Percentiles rank a stretch among this genome's conserved stretches.
These are phyloP conservation scores for Neonectria hederae DNA, from an alignment of 2,329 filamentous ascomycete species.

Conservation along the genomic window DNA sequence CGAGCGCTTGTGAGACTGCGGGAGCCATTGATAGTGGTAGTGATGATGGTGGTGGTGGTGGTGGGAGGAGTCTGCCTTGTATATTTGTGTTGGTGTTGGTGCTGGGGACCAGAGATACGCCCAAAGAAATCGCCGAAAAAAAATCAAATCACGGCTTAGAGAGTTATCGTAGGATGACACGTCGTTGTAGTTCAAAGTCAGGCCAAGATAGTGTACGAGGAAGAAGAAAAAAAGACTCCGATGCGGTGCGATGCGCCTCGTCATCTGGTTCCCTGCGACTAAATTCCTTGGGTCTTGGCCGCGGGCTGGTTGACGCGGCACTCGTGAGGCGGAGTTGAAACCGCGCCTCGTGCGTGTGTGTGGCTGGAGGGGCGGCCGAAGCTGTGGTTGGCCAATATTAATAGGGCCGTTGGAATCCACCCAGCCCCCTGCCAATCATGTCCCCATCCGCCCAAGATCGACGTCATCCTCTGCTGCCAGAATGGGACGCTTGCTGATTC, in stretches of 20 bases:
- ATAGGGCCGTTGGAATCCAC: conserved; percentile 27
- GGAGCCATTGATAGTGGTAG: conserved; percentile 30
- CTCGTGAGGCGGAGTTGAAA: conserved; percentile 43
- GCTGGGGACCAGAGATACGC: neutral
- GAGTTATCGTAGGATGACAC: neutral
- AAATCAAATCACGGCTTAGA: neutral
- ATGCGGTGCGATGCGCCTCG: conserved; percentile 29
- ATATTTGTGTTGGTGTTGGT: too few relatives aligned
- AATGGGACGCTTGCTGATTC: neutral
- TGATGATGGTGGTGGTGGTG: neutral
- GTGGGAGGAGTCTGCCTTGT: neutral
- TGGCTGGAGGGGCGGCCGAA: conserved; percentile 29
- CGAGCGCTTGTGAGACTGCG: conserved; percentile 24
- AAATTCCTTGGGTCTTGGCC: conserved; percentile 27
- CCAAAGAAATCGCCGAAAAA: neutral
- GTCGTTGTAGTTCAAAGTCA: neutral
- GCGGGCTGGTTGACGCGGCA: conserved; percentile 40
- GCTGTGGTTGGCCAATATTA: conserved; percentile 37
- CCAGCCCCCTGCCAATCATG: conserved; percentile 37
- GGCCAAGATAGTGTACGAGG: conserved; percentile 15
- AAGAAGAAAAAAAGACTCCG: conserved; percentile 17
- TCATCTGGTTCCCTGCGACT: conserved; percentile 35
- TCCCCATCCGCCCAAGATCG: conserved; percentile 14
- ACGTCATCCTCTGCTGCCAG: conserved; percentile 32
- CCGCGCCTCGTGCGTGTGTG: conserved; percentile 37